Percentiles rank a stretch among this genome's conserved stretches.
Conservation (phyloP, 148 eudicot species). For the Beta vulgaris region DNA sequence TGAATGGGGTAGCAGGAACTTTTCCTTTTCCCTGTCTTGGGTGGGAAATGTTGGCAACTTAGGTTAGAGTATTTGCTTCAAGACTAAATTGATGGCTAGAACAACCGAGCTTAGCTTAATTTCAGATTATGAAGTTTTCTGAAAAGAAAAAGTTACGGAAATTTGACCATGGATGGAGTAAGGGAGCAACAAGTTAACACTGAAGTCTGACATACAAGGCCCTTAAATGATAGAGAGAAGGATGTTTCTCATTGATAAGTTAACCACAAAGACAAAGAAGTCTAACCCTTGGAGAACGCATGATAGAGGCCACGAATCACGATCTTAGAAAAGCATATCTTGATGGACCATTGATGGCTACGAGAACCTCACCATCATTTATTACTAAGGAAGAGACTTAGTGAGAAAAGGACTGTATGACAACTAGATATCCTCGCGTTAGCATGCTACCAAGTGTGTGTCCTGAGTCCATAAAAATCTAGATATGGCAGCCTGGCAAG, state of each 20-base stretch:
- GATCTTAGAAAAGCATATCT: background rate
- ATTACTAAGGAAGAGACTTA: too few relatives aligned
- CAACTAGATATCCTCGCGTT: too few relatives aligned
- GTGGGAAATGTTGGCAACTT: background rate
- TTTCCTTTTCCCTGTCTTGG: background rate
- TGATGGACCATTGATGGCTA: too few relatives aligned
- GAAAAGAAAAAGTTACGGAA: too few relatives aligned
- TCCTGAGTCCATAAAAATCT: too few relatives aligned
- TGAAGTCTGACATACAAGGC: background rate
- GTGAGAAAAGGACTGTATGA: background rate
- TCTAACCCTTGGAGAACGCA: background rate
- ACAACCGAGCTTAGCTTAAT: background rate
- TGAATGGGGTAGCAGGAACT: background rate
- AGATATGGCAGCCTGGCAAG: too few relatives aligned
- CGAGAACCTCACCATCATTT: too few relatives aligned
- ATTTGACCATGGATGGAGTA: background rate
- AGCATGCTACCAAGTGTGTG: too few relatives aligned
- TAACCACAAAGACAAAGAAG: background rate
- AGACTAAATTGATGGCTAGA: background rate
- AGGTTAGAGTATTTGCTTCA: background rate
- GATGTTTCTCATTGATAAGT: background rate
- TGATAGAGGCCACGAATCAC: background rate
- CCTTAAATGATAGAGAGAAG: background rate
- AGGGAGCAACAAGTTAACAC: background rate
- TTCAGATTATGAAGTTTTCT: too few relatives aligned